phyloP scores from a whole-genome alignment of 176 grass and related monocot genomes.

The Avena insularis region DNA sequence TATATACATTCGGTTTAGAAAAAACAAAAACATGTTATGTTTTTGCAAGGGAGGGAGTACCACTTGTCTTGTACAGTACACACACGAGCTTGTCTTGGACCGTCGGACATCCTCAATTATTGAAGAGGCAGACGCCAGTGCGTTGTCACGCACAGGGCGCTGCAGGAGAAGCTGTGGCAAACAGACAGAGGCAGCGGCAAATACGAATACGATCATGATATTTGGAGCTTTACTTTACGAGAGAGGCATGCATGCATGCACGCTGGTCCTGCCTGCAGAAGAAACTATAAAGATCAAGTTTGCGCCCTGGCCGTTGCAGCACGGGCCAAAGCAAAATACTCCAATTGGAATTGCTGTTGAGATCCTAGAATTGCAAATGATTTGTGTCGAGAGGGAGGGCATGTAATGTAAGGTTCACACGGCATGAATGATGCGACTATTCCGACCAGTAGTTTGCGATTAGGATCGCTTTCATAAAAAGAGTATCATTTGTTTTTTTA shows the following conservation, averaged over 20 bases:
- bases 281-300: neutral
- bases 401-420: too few relatives aligned
- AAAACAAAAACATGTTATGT: too few relatives aligned
- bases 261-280: neutral
- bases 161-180: constrained; percentile 1
- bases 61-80: neutral
- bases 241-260: neutral
- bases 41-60: too few relatives aligned
- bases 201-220: neutral
- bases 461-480: neutral
- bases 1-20: too few relatives aligned
- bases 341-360: neutral
- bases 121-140: neutral
- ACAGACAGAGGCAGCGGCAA: neutral
- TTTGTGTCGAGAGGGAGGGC: too few relatives aligned
- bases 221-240: neutral
- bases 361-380: too few relatives aligned
- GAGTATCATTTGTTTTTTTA: neutral
- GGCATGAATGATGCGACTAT: neutral
- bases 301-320: neutral
- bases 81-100: neutral
- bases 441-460: neutral
- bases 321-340: neutral
- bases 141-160: neutral
- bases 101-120: constrained; percentile 1